Evolutionary conservation across 352 stramenopile genomes (phyloP).

Genomic region (Phytopythium boreale): DNA sequence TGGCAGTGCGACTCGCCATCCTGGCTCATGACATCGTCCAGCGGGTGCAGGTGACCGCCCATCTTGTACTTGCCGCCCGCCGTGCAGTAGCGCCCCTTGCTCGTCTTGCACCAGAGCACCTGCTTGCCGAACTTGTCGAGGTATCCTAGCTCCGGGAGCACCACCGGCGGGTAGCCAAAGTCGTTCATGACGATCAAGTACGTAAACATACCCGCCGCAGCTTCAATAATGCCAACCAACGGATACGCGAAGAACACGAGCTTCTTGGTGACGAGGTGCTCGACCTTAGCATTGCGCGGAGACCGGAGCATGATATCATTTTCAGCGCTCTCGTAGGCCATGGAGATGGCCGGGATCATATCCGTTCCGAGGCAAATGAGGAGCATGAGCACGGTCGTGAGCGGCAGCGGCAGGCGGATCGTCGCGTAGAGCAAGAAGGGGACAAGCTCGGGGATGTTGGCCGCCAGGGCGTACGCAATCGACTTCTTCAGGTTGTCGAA

Average conservation of each 20-base stretch:
- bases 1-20: conserved; percentile 38
- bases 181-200: conserved; percentile 89
- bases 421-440: conserved; percentile 86
- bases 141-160: conserved; percentile 81
- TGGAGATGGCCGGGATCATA: conserved; percentile 92
- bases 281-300: conserved; percentile 71
- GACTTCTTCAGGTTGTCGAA: conserved; percentile 96
- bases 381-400: conserved; percentile 91
- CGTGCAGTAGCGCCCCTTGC: conserved; percentile 59
- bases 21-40: conserved; percentile 23
- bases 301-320: conserved; percentile 87
- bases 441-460: conserved; percentile 89
- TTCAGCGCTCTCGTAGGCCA: conserved; percentile 89
- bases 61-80: conserved; percentile 62
- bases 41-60: conserved; percentile 19
- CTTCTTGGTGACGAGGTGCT: conserved; percentile 89
- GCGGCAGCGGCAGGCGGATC: conserved; percentile 82
- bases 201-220: conserved; percentile 83
- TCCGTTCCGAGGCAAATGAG: conserved; percentile 91
- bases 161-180: conserved; percentile 79
- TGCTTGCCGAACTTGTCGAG: conserved; percentile 86
- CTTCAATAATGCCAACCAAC: conserved; percentile 88
- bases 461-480: conserved; percentile 90
- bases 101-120: conserved; percentile 76
- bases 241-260: conserved; percentile 86